These are phyloP conservation scores for Leccinum boreale DNA, from an alignment of 768 basidiomycete species.

Conservation along the genomic window DNA sequence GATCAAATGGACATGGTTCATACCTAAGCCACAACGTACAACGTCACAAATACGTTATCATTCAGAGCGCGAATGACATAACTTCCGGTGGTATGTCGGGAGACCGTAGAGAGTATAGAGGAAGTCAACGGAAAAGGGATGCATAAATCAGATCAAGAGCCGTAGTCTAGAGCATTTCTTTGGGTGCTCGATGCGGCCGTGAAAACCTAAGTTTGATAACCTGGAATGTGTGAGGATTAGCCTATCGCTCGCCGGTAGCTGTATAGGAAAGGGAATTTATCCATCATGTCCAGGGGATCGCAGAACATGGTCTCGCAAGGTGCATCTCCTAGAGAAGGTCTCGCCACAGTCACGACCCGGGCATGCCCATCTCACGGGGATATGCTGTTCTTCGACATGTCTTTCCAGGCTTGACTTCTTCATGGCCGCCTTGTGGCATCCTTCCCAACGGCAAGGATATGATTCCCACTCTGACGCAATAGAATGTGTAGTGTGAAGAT, in stretches of 20 bases:
- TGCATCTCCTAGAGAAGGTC: not conserved
- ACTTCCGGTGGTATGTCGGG: not conserved
- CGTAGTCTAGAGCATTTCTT: not conserved
- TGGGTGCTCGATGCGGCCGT: not conserved
- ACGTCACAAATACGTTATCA: not conserved
- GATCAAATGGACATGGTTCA: not conserved
- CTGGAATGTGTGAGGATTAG: not conserved
- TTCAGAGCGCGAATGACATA: not conserved
- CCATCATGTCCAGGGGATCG: not conserved
- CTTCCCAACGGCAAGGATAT: too few species aligned
- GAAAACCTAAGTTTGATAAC: not conserved
- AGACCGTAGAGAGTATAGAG: not conserved
- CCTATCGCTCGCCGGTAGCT: not conserved
- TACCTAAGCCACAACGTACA: constrained; percentile 5
- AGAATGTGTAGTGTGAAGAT: constrained; percentile 4
- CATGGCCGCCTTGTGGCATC: too few species aligned
- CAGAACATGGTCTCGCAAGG: not conserved
- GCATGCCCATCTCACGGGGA: constrained; percentile 13
- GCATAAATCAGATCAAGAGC: not conserved
- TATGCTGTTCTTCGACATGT: constrained; percentile 10
- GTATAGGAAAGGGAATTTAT: not conserved
- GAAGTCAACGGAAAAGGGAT: not conserved
- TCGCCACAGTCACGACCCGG: not conserved
- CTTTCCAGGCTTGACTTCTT: too few species aligned
- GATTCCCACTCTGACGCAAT: not conserved